These are phyloP conservation scores for Didymella glomerata DNA, from an alignment of 2,329 filamentous ascomycete species.

Conservation along the genomic window DNA sequence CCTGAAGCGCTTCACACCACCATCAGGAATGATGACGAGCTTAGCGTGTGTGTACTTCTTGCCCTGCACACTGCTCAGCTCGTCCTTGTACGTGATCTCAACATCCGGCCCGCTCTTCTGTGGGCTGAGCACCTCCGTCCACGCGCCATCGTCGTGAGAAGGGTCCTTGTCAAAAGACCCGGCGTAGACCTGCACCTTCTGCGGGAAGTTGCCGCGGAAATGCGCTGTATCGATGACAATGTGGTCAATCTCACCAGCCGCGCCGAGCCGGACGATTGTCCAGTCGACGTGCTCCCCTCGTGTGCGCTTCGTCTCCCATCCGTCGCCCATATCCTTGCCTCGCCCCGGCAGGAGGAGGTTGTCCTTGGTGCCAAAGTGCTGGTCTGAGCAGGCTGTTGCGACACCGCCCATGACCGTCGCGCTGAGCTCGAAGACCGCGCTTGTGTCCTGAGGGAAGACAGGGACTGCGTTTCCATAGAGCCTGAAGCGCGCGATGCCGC, in stretches of 20 bases:
- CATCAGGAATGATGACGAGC: slow-evolving; percentile 91
- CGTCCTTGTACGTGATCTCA: slow-evolving; percentile 70
- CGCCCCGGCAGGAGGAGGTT: slow-evolving; percentile 81
- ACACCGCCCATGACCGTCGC: slow-evolving; percentile 81
- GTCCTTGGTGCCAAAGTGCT: slow-evolving; percentile 84
- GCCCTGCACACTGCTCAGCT: slow-evolving; percentile 61
- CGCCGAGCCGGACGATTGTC: slow-evolving; percentile 78
- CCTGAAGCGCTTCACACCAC: slow-evolving; percentile 87
- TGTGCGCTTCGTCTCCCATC: slow-evolving; percentile 84
- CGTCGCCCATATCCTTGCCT: slow-evolving; percentile 86
- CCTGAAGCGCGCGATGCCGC: slow-evolving; percentile 81
- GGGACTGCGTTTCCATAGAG: slow-evolving; percentile 79
- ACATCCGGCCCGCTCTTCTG: slow-evolving; percentile 76
- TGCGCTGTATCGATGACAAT: slow-evolving; percentile 82
- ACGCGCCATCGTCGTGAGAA: slow-evolving; percentile 64
- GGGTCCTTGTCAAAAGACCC: slow-evolving; percentile 68
- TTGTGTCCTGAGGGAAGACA: slow-evolving; percentile 73
- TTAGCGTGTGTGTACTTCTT: slow-evolving; percentile 81
- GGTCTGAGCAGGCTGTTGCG: slow-evolving; percentile 78
- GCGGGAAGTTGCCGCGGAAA: slow-evolving; percentile 84
- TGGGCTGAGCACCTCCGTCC: slow-evolving; percentile 71
- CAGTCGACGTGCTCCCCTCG: slow-evolving; percentile 79
- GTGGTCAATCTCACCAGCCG: slow-evolving; percentile 69
- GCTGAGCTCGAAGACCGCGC: slow-evolving; percentile 76
- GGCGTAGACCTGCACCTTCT: slow-evolving; percentile 72